Evolutionary conservation across 2,329 filamentous ascomycete genomes (phyloP), one percentile per base, ranked within the genome.

Genomic region (Juglanconis sp.): DNA sequence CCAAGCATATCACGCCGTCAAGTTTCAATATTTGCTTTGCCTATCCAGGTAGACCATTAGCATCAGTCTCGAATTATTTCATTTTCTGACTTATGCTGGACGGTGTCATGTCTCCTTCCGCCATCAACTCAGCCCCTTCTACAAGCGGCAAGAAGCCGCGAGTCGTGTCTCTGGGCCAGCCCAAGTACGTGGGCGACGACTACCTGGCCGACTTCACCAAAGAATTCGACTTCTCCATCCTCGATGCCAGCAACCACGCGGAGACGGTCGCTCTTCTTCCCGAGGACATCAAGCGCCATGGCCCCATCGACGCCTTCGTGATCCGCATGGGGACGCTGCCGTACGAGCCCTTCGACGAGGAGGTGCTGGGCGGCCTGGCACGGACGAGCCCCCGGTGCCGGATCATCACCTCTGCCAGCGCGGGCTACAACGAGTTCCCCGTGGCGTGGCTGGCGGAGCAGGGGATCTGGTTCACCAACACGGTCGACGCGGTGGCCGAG

Each of bases 381-480:
- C 36, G 36, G 13, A 40, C 36, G 13, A 13, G 13, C 2, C 79
- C 79, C 0, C 57, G 71, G 17, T 80, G 76, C 58, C n/a, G 30
- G 13, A 52, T 52, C 30, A 30, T 52, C 36, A 69, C 73, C 3
- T 82, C 79, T 0, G 76, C 76, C 1, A 76, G 74, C 35, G 79
- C 79, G 0, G 79, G 79, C 0, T 81, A 75, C 67, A 77, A 81
- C 60, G 76, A 80, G 63, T 78, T 80, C 44, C 73, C 78, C 50
- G 71, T 80, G 0, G 66, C 74, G 4, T 79, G 74, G 73, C 72
- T 80, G 66, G 76, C 77, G 0, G 46, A 59, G 11, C 64, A 75
- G 6, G 71, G 71, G 5, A 76, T 85, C 32, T 80, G 74, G 69
- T 84, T 86, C 65, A 85, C 80, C 70, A 85, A 83, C 64, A 77